phyloP scores from a whole-genome alignment of 768 basidiomycete species.

The Lactarius trivialis region DNA sequence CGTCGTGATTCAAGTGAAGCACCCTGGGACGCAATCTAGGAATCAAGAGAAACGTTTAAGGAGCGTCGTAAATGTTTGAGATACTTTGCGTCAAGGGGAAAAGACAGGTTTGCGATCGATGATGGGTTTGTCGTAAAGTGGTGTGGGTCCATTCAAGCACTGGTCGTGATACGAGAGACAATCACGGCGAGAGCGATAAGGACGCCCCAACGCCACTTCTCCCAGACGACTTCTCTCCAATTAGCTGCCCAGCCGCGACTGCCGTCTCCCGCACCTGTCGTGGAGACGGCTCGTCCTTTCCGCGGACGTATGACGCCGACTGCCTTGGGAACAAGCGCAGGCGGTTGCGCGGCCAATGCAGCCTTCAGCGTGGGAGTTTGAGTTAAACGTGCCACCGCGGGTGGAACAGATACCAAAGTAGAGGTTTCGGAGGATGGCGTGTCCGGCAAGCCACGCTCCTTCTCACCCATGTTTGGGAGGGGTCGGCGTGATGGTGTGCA shows the following conservation, averaged over 20 bases:
- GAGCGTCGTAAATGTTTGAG: slow-evolving; percentile 21
- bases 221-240: slow-evolving; percentile 64
- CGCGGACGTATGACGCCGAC: slow-evolving; percentile 17
- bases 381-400: slow-evolving; percentile 2
- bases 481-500: slow-evolving; percentile 59
- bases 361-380: slow-evolving; percentile 27
- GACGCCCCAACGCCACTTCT: slow-evolving; percentile 82
- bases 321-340: slow-evolving; percentile 9
- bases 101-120: neutral
- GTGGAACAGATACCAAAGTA: slow-evolving; percentile 18
- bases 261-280: slow-evolving; percentile 23
- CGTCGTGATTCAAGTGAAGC: slow-evolving; percentile 14
- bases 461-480: slow-evolving; percentile 91
- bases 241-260: slow-evolving; percentile 49
- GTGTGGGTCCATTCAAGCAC: slow-evolving; percentile 2
- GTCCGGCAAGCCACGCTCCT: slow-evolving; percentile 52
- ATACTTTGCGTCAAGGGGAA: neutral
- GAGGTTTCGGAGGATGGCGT: slow-evolving; percentile 23
- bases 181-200: slow-evolving; percentile 72
- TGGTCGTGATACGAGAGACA: slow-evolving; percentile 67
- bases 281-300: slow-evolving; percentile 20
- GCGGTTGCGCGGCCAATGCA: neutral
- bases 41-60: slow-evolving; percentile 4
- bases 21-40: slow-evolving; percentile 7
- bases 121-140: neutral